Evolutionary conservation across 352 stramenopile genomes (phyloP).

Genomic region (Phytophthora pini): DNA sequence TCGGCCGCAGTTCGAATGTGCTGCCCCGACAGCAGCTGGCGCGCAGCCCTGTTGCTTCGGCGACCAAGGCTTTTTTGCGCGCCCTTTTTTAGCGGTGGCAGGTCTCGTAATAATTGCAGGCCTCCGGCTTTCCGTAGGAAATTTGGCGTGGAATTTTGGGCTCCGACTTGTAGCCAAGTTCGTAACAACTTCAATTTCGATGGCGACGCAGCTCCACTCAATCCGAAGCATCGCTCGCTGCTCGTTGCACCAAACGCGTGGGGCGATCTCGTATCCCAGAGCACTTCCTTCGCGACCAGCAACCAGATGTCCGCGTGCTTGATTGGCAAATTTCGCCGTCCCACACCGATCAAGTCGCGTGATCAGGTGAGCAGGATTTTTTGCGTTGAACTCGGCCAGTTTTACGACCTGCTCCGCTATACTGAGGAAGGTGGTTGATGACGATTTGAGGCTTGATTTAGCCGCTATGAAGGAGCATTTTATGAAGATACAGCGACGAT

Average conservation of each 20-base stretch:
- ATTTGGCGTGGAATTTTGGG: constrained; percentile 28
- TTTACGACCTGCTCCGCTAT: too few relatives aligned
- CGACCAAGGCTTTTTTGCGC: constrained; percentile 15
- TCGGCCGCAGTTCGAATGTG: not conserved
- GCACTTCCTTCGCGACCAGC: not conserved
- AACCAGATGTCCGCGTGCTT: constrained; percentile 1
- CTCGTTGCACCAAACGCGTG: constrained; percentile 1
- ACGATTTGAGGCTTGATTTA: too few relatives aligned
- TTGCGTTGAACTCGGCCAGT: too few relatives aligned
- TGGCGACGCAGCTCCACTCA: constrained; percentile 1
- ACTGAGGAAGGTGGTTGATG: too few relatives aligned
- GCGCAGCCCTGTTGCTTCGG: not conserved
- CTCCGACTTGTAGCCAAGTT: constrained; percentile 21
- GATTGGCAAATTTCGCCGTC: constrained; percentile 12
- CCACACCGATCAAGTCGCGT: not conserved
- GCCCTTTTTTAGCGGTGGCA: constrained; percentile 28
- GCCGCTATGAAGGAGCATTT: too few relatives aligned
- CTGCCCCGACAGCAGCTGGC: constrained; percentile 7
- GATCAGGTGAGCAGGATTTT: not conserved
- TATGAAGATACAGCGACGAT: too few relatives aligned
- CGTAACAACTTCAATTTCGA: constrained; percentile 35
- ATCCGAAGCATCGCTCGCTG: too few relatives aligned
- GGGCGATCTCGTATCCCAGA: not conserved
- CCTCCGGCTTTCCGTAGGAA: constrained; percentile 37
- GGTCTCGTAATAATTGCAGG: constrained; percentile 21